Conservation (phyloP, 192 early-diverging fungal species). For the Umbelopsis sp. region DNA sequence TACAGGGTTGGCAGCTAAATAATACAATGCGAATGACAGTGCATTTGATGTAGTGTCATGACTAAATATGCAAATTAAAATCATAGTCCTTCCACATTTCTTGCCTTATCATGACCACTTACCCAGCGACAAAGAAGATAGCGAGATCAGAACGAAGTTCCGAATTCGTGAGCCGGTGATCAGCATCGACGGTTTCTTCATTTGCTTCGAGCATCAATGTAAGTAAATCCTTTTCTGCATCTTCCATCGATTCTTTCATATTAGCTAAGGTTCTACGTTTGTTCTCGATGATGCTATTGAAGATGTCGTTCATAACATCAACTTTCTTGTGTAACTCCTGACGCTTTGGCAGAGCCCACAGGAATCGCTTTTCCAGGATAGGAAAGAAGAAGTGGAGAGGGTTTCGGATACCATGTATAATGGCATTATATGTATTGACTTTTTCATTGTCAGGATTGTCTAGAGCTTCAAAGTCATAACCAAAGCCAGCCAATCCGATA, state of each 20-base stretch:
- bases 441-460: slow-evolving; percentile 16
- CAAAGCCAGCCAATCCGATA: slow-evolving; percentile 34
- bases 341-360: slow-evolving; percentile 19
- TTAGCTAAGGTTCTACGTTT: slow-evolving; percentile 1
- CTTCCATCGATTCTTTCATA: not conserved
- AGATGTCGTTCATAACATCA: slow-evolving; percentile 17
- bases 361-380: slow-evolving; percentile 8
- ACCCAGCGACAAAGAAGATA: slow-evolving; percentile 16
- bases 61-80: not conserved
- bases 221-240: slow-evolving; percentile 35
- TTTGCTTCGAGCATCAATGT: slow-evolving; percentile 31
- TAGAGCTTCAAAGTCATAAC: slow-evolving; percentile 29
- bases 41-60: slow-evolving; percentile 25
- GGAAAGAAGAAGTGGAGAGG: slow-evolving; percentile 17
- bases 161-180: not conserved
- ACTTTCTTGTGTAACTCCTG: not conserved
- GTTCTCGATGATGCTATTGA: slow-evolving; percentile 25
- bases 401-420: not conserved
- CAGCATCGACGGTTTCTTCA: not conserved
- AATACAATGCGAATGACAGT: slow-evolving; percentile 14
- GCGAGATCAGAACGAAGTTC: slow-evolving; percentile 11
- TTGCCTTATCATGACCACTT: not conserved
- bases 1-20: slow-evolving; percentile 18
- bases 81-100: too few species aligned
- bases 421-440: slow-evolving; percentile 1